Evolutionary conservation across 2,329 filamentous ascomycete genomes (phyloP).

Genomic region (Aspergillus glaucus): DNA sequence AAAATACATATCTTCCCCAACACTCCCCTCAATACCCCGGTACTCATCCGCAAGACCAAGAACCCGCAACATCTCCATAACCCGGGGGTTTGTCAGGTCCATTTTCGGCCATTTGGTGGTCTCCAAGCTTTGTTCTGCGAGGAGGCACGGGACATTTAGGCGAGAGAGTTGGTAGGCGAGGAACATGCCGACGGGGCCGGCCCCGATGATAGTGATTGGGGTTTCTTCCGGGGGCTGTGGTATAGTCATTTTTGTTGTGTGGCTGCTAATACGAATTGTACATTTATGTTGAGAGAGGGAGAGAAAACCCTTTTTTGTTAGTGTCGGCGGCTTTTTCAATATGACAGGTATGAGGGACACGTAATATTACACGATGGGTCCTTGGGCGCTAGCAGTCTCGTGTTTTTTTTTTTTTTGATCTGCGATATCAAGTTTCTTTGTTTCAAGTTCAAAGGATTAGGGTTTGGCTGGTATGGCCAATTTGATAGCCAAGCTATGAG

Average conservation of each 20-base stretch:
- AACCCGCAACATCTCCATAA: constrained; percentile 30
- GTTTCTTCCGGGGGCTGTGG: neutral
- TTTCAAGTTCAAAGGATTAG: neutral
- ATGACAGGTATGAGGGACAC: no score
- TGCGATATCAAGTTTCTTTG: neutral
- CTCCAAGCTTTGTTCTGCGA: constrained; percentile 20
- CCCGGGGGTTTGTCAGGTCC: constrained; percentile 31
- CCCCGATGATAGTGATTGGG: constrained; percentile 19
- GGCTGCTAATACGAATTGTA: no score
- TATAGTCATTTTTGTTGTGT: neutral
- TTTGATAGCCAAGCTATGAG: no score
- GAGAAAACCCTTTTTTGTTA: no score
- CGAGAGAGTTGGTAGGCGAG: constrained; percentile 14
- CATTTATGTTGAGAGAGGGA: no score
- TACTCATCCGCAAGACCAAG: constrained; percentile 22
- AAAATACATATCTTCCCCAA: neutral
- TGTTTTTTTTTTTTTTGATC: no score
- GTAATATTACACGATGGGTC: no score
- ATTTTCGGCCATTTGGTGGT: constrained; percentile 36
- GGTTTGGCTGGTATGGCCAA: neutral
- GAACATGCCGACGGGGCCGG: constrained; percentile 21
- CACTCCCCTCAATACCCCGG: neutral
- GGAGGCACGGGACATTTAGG: constrained; percentile 13
- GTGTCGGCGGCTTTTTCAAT: no score
- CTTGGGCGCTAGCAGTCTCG: no score